phyloP scores from a whole-genome alignment of 192 early-diverging fungal genomes.

The Gonapodya sp. region DNA sequence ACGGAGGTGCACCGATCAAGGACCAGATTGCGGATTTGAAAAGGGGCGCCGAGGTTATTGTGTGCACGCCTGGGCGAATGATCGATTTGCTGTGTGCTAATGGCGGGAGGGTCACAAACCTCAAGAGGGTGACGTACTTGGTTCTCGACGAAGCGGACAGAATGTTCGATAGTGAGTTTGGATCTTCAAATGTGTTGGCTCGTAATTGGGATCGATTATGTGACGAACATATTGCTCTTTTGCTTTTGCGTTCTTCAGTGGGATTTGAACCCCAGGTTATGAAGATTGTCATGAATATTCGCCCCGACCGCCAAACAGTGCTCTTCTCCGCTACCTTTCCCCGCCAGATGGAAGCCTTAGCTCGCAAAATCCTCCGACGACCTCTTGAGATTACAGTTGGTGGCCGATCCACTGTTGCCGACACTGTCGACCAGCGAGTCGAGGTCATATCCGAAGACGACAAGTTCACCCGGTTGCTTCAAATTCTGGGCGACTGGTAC shows the following conservation, averaged over 20 bases:
- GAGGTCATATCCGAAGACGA: conserved; percentile 69
- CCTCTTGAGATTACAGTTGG: conserved; percentile 95
- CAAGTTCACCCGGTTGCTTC: conserved; percentile 78
- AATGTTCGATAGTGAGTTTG: conserved; percentile 99
- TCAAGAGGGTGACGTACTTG: conserved; percentile 81
- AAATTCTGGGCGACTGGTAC: conserved; percentile 76
- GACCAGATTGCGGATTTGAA: conserved; percentile 84
- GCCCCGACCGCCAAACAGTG: conserved; percentile 78
- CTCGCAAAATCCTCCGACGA: conserved; percentile 78
- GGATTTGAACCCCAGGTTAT: conserved; percentile 48
- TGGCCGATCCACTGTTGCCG: conserved; percentile 77
- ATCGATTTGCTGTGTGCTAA: conserved; percentile 83
- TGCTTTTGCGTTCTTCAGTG: not conserved
- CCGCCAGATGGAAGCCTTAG: conserved; percentile 89
- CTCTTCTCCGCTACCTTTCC: conserved; percentile 95
- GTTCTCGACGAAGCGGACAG: conserved; percentile 94
- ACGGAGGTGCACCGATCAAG: conserved; percentile 79
- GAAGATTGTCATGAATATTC: conserved; percentile 86
- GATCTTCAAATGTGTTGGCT: conserved; percentile 43
- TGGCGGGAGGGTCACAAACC: conserved; percentile 75
- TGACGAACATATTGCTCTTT: conserved; percentile 2
- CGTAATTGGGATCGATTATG: not conserved
- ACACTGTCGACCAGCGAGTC: conserved; percentile 82
- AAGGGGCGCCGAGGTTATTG: conserved; percentile 81
- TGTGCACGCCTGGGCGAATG: conserved; percentile 85